Conservation (phyloP, 1,284 basidiomycete species). For the Microbotryum silenes-acaulis region DNA sequence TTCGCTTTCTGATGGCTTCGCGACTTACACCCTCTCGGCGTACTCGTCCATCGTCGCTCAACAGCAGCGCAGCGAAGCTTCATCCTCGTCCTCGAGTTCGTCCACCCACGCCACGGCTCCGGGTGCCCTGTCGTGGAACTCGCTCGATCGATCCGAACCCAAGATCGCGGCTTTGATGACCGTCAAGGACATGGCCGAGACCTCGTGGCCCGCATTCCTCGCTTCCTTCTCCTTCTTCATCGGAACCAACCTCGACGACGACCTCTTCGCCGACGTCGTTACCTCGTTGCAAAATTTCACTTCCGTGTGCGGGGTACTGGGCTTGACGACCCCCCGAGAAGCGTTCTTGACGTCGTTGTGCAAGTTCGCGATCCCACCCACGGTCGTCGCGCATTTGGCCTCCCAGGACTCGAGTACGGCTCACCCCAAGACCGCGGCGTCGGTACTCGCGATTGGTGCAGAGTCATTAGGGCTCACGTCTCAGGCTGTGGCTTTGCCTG, state of each 20-base stretch:
- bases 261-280: slow-evolving; percentile 75
- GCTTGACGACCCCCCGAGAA: slow-evolving; percentile 76
- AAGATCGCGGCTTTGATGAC: slow-evolving; percentile 49
- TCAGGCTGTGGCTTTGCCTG: slow-evolving; percentile 13
- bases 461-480: slow-evolving; percentile 57
- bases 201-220: slow-evolving; percentile 80
- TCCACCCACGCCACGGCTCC: no score
- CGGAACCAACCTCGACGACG: slow-evolving; percentile 76
- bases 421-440: slow-evolving; percentile 14
- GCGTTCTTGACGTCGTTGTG: slow-evolving; percentile 81
- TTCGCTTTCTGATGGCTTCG: slow-evolving; percentile 80
- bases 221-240: slow-evolving; percentile 83
- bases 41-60: slow-evolving; percentile 52
- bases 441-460: slow-evolving; percentile 48
- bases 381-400: slow-evolving; percentile 76
- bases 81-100: no score
- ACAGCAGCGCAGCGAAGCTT: slow-evolving; percentile 28
- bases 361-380: slow-evolving; percentile 77
- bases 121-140: no score
- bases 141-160: slow-evolving; percentile 31
- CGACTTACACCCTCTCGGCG: slow-evolving; percentile 59
- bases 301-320: slow-evolving; percentile 80
- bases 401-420: slow-evolving; percentile 34
- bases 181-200: slow-evolving; percentile 69
- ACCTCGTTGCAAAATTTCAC: slow-evolving; percentile 74